Conservation (phyloP, 1,139 yeast species). For the Arxiozyma slooffiae region DNA sequence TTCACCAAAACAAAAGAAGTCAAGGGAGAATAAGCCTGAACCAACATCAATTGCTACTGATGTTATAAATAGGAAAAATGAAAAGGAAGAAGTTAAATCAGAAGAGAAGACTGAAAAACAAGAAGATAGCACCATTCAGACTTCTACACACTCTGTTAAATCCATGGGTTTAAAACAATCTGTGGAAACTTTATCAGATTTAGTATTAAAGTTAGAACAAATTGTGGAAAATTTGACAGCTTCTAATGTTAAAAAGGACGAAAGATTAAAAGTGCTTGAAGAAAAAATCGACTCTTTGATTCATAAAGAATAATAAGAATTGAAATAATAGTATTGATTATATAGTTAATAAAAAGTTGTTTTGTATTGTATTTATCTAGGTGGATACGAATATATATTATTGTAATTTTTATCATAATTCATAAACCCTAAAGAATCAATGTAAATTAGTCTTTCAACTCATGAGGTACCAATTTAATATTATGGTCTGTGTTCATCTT, state of each 20-base stretch:
- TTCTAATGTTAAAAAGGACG: slow-evolving; percentile 55
- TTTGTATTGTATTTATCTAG: too few relatives aligned
- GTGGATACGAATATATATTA: too few relatives aligned
- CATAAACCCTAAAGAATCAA: neutral
- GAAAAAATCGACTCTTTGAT: slow-evolving; percentile 35
- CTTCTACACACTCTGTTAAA: slow-evolving; percentile 24
- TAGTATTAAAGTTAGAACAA: slow-evolving; percentile 48
- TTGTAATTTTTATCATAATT: too few relatives aligned
- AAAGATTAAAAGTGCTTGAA: slow-evolving; percentile 40
- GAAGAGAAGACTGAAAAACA: neutral
- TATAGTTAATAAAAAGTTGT: neutral
- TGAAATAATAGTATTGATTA: too few relatives aligned
- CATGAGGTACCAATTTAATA: neutral
- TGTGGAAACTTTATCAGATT: slow-evolving; percentile 50
- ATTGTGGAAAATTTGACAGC: slow-evolving; percentile 44
- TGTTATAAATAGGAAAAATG: neutral
- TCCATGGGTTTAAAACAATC: slow-evolving; percentile 57
- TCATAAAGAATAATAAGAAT: slow-evolving; percentile 9
- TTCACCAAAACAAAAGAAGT: slow-evolving; percentile 6
- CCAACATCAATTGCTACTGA: slow-evolving; percentile 7
- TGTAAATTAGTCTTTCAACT: too few relatives aligned
- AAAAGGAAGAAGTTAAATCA: neutral
- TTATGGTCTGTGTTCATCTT: neutral
- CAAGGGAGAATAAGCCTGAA: slow-evolving; percentile 4
- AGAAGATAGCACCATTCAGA: slow-evolving; percentile 8